A percentile compares a stretch with the other conserved stretches of the same genome.
Evolutionary conservation across 1,284 basidiomycete species (phyloP).

Genomic region (Irpex sp.): DNA sequence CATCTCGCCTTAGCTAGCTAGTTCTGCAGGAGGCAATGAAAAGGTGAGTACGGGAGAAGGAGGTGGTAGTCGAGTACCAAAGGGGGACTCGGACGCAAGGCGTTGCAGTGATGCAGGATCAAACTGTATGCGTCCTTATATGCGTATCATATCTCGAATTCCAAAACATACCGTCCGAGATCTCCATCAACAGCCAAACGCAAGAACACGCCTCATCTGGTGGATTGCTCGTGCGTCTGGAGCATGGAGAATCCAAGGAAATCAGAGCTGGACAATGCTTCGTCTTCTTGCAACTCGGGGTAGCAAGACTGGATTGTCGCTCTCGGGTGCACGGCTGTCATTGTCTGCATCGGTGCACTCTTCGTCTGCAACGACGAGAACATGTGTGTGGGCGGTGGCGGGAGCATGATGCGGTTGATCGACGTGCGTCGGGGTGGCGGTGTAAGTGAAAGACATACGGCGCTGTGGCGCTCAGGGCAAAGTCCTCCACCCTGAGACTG

Average conservation of each 20-base stretch:
- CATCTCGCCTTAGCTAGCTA: not conserved
- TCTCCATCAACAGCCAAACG: not conserved
- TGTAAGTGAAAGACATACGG: too few relatives aligned
- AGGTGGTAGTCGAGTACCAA: not conserved
- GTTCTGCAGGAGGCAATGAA: too few relatives aligned
- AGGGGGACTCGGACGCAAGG: not conserved
- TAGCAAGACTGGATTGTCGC: not conserved
- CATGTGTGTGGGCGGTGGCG: not conserved
- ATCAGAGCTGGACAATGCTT: not conserved
- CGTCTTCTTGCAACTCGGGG: not conserved
- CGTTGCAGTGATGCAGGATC: not conserved
- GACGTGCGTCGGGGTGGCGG: too few relatives aligned
- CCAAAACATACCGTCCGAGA: too few relatives aligned
- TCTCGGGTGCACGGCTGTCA: not conserved
- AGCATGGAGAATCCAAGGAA: not conserved
- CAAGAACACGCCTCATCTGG: not conserved
- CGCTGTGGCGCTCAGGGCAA: too few relatives aligned
- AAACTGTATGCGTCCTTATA: not conserved
- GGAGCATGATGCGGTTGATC: not conserved
- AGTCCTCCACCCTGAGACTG: too few relatives aligned
- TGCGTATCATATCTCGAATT: not conserved
- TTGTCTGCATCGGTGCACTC: not conserved
- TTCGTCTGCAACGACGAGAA: not conserved
- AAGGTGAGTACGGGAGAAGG: not conserved
- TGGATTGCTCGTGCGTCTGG: not conserved